Evolutionary conservation across 192 early-diverging fungal genomes (phyloP).

Genomic region (Dissophora globulifera): DNA sequence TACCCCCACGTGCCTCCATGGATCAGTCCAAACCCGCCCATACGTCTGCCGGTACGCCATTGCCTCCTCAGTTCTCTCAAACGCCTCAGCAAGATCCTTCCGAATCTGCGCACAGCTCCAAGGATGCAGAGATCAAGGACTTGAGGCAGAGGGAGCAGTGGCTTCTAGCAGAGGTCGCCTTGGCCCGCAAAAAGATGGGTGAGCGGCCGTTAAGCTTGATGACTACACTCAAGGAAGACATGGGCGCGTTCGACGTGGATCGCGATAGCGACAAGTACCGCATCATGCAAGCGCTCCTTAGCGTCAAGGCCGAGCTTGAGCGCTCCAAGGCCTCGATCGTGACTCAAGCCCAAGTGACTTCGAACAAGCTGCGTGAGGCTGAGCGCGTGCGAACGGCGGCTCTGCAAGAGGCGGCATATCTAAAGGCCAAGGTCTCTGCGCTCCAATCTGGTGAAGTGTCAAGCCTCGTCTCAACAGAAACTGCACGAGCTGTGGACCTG

Average conservation of each 20-base stretch:
- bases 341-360: slow-evolving; percentile 57
- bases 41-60: neutral
- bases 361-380: slow-evolving; percentile 59
- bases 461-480: slow-evolving; percentile 52
- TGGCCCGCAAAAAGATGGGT: slow-evolving; percentile 36
- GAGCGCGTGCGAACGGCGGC: slow-evolving; percentile 64
- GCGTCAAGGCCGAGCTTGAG: slow-evolving; percentile 56
- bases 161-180: slow-evolving; percentile 41
- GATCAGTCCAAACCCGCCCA: slow-evolving; percentile 14
- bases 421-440: slow-evolving; percentile 63
- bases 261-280: slow-evolving; percentile 54
- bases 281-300: slow-evolving; percentile 57
- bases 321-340: slow-evolving; percentile 56
- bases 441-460: slow-evolving; percentile 54
- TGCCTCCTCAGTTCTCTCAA: neutral
- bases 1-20: slow-evolving; percentile 16
- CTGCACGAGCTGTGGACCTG: slow-evolving; percentile 56
- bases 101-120: slow-evolving; percentile 3
- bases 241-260: slow-evolving; percentile 56
- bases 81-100: slow-evolving; percentile 6
- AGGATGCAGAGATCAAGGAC: slow-evolving; percentile 43
- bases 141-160: slow-evolving; percentile 48
- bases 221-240: slow-evolving; percentile 28
- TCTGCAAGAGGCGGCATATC: slow-evolving; percentile 65
- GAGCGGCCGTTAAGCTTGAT: slow-evolving; percentile 17